Conservation (phyloP, 345 rosid genomes). For the Boechera retrofracta region DNA sequence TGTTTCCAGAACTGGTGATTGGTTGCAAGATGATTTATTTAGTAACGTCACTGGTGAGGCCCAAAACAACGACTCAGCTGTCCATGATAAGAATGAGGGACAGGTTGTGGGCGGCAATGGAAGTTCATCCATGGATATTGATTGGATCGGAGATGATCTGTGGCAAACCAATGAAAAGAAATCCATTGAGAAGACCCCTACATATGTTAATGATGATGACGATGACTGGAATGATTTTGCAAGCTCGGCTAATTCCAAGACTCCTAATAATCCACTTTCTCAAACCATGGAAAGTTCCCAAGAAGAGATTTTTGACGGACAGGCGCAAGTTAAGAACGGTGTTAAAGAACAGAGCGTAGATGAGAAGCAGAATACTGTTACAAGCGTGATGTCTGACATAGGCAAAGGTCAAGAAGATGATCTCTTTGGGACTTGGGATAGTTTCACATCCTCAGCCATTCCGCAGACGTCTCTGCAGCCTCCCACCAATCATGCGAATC, state of each 20-base stretch:
- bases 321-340: constrained; percentile 28
- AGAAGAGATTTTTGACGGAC: constrained; percentile 32
- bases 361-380: constrained; percentile 48
- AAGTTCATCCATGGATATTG: constrained; percentile 50
- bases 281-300: constrained; percentile 37
- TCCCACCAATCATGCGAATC: constrained; percentile 30
- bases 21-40: constrained; percentile 60
- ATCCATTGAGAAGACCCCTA: constrained; percentile 40
- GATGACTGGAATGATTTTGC: constrained; percentile 82
- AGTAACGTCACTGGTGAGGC: constrained; percentile 42
- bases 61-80: constrained; percentile 38
- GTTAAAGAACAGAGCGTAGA: constrained; percentile 33
- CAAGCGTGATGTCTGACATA: constrained; percentile 40
- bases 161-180: constrained; percentile 47
- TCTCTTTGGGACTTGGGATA: constrained; percentile 70
- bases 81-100: constrained; percentile 32
- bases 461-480: constrained; percentile 44
- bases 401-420: constrained; percentile 54
- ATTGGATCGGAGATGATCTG: constrained; percentile 51
- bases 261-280: constrained; percentile 42
- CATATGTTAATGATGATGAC: constrained; percentile 41
- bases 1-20: constrained; percentile 48
- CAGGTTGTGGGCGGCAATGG: constrained; percentile 38
- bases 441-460: constrained; percentile 57
- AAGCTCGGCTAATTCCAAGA: constrained; percentile 55